Evolutionary conservation across 345 rosid genomes (phyloP), one percentile per base, ranked within the genome.

Genomic region (Isatis tinctoria): DNA sequence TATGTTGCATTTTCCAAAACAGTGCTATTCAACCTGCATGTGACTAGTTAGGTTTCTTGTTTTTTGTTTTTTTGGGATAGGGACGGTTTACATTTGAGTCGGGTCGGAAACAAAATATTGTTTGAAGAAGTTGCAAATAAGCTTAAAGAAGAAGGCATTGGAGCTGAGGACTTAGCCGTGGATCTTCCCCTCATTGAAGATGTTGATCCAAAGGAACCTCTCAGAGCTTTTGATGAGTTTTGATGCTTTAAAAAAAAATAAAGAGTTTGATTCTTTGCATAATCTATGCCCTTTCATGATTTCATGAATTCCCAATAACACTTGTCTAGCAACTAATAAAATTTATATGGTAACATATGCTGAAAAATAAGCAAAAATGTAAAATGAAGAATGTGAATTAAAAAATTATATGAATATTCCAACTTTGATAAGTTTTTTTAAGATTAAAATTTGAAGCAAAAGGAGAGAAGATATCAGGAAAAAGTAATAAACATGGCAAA

Each of bases 11-110:
- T 54, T 22, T 62, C 41, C 1, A 9, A 24, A 26, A 26, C 36
- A 2, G 2, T 60, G n/a, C 4, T 24, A 52, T 36, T 65, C 22
- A 10, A 11, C 6, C 6, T 30, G n/a, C n/a, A n/a, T n/a, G 33
- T 30, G 33, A 30, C 33, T 30, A 30, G 33, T 3, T 6, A n/a
- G 44, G 39, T 8, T 24, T 37, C 22, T 8, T 47, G 20, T 22
- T 51, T 4, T 6, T 49, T 20, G 12, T 20, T 27, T 36, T 20
- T 7, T 36, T 9, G 16, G 66, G 36, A 40, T 53, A 93, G 97
- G 1, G 98, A 93, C 70, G 97, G 97, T 10, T 80, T 93, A 79
- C 98, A 93, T 78, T 81, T 93, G 28, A 76, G 82, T 22, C 68
- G 27, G 69, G 53, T 39, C 0, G 97, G 98, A 7, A 91, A 88